These are phyloP conservation scores for Paramecium octaurelia DNA, from an alignment of 73 alveolate species.

Conservation along the genomic window DNA sequence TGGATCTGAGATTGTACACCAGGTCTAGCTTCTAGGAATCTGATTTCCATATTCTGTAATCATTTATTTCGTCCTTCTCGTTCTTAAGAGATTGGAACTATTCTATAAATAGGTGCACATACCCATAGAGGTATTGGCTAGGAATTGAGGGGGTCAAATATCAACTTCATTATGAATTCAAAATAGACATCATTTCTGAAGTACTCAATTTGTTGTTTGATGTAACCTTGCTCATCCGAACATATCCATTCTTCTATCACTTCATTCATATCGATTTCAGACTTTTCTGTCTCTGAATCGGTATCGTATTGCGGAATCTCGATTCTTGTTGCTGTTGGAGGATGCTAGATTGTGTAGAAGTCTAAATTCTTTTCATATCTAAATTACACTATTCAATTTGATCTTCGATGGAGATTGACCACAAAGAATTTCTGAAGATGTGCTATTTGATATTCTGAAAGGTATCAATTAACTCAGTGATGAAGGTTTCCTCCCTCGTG, in stretches of 20 bases:
- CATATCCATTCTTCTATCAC: background rate
- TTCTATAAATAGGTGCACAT: background rate
- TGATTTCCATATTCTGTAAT: background rate
- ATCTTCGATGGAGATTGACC: constrained; percentile 6
- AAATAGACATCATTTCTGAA: constrained; percentile 2
- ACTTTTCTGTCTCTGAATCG: background rate
- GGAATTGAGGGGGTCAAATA: background rate
- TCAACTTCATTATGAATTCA: background rate
- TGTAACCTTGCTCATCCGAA: background rate
- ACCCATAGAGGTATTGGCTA: background rate
- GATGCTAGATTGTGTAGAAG: background rate
- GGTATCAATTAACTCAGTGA: background rate
- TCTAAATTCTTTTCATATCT: background rate
- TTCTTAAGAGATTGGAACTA: background rate
- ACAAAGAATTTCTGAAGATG: background rate
- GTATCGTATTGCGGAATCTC: background rate
- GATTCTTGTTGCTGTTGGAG: background rate
- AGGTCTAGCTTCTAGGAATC: background rate
- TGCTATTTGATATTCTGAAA: background rate
- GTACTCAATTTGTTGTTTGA: background rate
- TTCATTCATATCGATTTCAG: background rate
- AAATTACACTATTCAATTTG: constrained; percentile 8
- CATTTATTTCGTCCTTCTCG: background rate
- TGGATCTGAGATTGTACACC: background rate
- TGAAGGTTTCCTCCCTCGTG: background rate